phyloP scores from a whole-genome alignment of 192 early-diverging fungal species.

The Bifiguratus adelaidae region DNA sequence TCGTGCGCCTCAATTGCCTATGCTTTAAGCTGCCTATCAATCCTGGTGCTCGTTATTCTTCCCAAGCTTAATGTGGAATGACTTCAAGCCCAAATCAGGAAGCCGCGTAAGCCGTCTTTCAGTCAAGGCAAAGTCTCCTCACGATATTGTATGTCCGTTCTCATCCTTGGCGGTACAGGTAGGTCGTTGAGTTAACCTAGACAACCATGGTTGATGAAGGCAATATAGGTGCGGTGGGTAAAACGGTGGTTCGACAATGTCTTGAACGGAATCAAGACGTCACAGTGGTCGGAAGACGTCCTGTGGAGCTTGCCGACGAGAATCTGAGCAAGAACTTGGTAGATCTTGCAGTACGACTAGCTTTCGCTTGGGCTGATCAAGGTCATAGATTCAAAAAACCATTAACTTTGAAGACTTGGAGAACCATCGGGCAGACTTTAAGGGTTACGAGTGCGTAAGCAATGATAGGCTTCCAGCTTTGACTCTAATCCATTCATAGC shows the following conservation, averaged over 20 bases:
- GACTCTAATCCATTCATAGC: conserved; percentile 21
- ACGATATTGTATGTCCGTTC: too few species aligned
- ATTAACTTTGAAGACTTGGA: conserved; percentile 69
- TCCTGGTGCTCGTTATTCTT: too few species aligned
- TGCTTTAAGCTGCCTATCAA: too few species aligned
- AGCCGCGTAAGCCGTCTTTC: too few species aligned
- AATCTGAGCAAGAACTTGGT: conserved; percentile 31
- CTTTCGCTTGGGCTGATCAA: not conserved
- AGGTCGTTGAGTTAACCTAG: not conserved
- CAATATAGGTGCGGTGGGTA: conserved; percentile 42
- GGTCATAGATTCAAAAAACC: conserved; percentile 40
- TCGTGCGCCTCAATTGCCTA: too few species aligned
- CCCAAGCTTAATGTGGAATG: too few species aligned
- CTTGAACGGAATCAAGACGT: conserved; percentile 35
- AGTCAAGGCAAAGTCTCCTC: too few species aligned
- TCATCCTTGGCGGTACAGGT: not conserved
- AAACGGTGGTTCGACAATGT: conserved; percentile 37
- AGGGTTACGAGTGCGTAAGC: conserved; percentile 32
- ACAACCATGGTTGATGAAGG: not conserved
- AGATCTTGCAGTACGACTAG: not conserved
- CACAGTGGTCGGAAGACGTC: conserved; percentile 40
- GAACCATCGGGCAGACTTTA: conserved; percentile 17
- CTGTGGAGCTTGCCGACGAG: conserved; percentile 22
- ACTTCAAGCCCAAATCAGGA: too few species aligned
- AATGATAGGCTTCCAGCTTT: conserved; percentile 3